These are phyloP conservation scores for Phytophthora ramorum DNA, from an alignment of 352 stramenopile genomes.

Conservation along the genomic window DNA sequence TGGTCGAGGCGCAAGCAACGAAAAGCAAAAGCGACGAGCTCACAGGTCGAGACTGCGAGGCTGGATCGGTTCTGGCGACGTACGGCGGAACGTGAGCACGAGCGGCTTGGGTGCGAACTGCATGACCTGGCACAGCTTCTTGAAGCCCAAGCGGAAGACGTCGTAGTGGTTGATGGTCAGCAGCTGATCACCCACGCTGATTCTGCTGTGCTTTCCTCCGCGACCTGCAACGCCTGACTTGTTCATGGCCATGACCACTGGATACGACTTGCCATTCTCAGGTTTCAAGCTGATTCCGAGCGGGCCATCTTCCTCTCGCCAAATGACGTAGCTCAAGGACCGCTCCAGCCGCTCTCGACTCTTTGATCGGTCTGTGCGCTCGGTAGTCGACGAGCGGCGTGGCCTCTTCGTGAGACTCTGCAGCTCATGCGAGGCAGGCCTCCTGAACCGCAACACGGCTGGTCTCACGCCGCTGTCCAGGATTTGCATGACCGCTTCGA, in stretches of 20 bases:
- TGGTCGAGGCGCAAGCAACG: too few relatives aligned
- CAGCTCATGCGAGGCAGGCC: constrained; percentile 56
- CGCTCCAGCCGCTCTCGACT: constrained; percentile 60
- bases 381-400: constrained; percentile 10
- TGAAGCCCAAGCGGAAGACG: constrained; percentile 63
- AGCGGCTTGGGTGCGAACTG: constrained; percentile 72
- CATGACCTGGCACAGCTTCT: constrained; percentile 64
- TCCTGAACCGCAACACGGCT: constrained; percentile 65
- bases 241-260: constrained; percentile 55
- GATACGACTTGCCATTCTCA: constrained; percentile 58
- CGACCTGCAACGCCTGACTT: constrained; percentile 40
- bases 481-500: constrained; percentile 61
- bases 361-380: constrained; percentile 38
- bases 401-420: constrained; percentile 34
- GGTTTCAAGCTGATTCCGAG: constrained; percentile 67
- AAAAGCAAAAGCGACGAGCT: constrained; percentile 10
- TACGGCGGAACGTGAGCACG: constrained; percentile 70
- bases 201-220: constrained; percentile 37
- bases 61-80: constrained; percentile 27
- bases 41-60: constrained; percentile 60
- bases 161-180: constrained; percentile 81
- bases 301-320: constrained; percentile 67
- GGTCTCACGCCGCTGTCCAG: constrained; percentile 67
- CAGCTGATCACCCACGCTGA: constrained; percentile 58
- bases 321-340: constrained; percentile 71